phyloP scores from a whole-genome alignment of 202 grass and related monocot species.

The Schoenoplectus tabernaemontani region DNA sequence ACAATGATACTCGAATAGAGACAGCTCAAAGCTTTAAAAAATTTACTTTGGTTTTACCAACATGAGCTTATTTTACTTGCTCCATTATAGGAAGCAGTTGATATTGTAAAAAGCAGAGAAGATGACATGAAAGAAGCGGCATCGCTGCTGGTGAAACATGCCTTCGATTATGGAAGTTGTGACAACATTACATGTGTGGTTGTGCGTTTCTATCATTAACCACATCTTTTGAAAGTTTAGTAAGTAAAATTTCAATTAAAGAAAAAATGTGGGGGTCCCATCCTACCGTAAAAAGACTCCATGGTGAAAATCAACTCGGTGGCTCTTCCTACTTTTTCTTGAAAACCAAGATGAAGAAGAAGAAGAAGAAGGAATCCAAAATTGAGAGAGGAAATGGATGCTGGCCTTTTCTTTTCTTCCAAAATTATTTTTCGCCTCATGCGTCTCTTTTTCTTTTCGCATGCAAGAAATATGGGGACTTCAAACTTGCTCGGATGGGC shows the following conservation, averaged over 20 bases:
- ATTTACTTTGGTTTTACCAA: not conserved
- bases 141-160: conserved; percentile 13
- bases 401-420: conserved; percentile 5
- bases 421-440: not conserved
- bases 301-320: conserved; percentile 5
- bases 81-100: conserved; percentile 10
- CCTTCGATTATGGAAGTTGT: conserved; percentile 1
- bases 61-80: conserved; percentile 3
- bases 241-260: conserved; percentile 14
- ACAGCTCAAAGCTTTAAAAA: not conserved
- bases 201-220: conserved; percentile 20
- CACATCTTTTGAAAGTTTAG: not conserved
- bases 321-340: not conserved
- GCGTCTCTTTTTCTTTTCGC: not conserved
- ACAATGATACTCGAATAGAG: not conserved
- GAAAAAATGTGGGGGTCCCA: not conserved
- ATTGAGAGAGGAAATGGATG: not conserved
- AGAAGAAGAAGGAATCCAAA: not conserved
- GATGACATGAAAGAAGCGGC: conserved; percentile 11
- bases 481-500: not conserved
- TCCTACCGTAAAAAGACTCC: not conserved
- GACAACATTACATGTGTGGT: conserved; percentile 33
- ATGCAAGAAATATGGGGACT: not conserved
- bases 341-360: conserved; percentile 3
- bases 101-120: conserved; percentile 18